Base-by-base conservation (phyloP, 2,329 filamentous ascomycete genomes). In the Diaporthe ilicicola region DNA sequence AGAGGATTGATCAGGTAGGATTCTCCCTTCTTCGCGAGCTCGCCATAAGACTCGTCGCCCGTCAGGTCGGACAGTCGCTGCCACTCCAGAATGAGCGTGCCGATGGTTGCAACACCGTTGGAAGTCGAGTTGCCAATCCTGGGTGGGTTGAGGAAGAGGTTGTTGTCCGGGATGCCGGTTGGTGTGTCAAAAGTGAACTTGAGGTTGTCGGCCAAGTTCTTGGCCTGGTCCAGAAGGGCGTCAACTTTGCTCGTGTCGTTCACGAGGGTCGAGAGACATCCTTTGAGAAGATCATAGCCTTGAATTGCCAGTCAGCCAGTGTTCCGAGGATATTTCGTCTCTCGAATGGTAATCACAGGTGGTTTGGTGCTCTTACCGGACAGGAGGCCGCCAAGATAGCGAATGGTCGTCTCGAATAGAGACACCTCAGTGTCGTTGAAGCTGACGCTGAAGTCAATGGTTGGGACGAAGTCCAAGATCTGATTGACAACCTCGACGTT, bases 331-430 rank as follows among this genome's bases (percentile, higher is more conserved):
- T 55, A 34, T 19, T 34, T 7, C 15, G 9, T 48, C 27, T 24
- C n/a, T 22, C 42, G 6, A 7, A 19, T 42, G 27, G 12, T 19
- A 13, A 13, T 24, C 22, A 12, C 24, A 24, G 29, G 27, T 19
- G 17, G 42, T 32, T 29, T 13, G 32, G 17, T 5, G 3, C 7
- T 24, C 54, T 64, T 76, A 88, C 91, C 93, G 2, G 94, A 93
- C 10, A 97, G 78, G 76, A 97, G 85, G 19, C 94, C 94, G 12
- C 89, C 94, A 1, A 97, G 83, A 76, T 97, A 97, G 34, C 94
- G 91, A 48, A 97, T 97, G 0, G 93, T 97, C 0, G 94, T 97
- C 81, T 97, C 94, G 76, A 97, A 97, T 9, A 97, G 81, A 46
- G 92, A 95, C 61, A 97, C 90, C 12, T 84, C 81, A 1, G 84